A percentile compares a stretch with the other conserved stretches of the same genome.
These are phyloP conservation scores for Daedaleopsis nitida DNA, from an alignment of 768 basidiomycete species.

Conservation along the genomic window DNA sequence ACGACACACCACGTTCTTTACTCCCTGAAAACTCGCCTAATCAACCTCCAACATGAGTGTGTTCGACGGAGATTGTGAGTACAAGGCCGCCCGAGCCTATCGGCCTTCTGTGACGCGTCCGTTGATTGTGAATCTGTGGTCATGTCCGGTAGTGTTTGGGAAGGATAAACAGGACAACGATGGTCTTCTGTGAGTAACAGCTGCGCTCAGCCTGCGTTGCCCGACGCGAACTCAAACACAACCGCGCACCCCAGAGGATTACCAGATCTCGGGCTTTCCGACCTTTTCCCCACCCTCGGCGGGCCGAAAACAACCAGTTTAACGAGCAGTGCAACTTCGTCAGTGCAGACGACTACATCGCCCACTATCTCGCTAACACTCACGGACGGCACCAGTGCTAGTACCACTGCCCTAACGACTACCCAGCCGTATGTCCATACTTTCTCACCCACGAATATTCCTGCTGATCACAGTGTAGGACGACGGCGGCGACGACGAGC, in stretches of 20 bases:
- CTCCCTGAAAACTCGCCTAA: background rate
- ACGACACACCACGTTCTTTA: slow-evolving; percentile 18
- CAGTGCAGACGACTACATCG: background rate
- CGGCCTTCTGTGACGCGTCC: background rate
- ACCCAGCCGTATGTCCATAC: background rate
- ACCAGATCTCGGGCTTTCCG: background rate
- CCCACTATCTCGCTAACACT: background rate
- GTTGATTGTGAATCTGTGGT: too few relatives aligned
- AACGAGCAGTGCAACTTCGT: background rate
- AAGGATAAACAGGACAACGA: background rate
- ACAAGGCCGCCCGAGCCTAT: background rate
- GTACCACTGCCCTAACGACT: background rate
- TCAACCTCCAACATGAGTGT: background rate
- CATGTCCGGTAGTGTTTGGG: background rate
- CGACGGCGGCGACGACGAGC: background rate
- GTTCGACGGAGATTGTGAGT: background rate
- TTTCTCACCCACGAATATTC: background rate
- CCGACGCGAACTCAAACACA: too few relatives aligned
- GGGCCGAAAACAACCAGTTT: background rate
- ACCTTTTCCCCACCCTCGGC: background rate
- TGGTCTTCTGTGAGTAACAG: background rate
- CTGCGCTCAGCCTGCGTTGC: background rate
- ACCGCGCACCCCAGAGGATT: background rate
- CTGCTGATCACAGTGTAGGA: background rate
- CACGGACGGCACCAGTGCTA: background rate